phyloP scores from a whole-genome alignment of 2,329 filamentous ascomycete species.

The Metarhizium sp. region DNA sequence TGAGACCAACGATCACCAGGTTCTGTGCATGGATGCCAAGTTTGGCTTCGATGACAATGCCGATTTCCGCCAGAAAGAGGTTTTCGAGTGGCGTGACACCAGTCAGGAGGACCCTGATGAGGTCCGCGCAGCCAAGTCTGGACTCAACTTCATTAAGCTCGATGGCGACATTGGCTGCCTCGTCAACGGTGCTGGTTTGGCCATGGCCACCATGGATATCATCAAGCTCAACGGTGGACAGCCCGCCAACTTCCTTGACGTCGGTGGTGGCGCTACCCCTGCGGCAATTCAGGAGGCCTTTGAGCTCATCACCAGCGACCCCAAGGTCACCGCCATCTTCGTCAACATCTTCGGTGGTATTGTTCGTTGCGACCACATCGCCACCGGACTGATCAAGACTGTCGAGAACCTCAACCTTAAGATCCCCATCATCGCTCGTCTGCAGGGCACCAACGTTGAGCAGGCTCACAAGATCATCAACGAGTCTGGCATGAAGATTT shows the following conservation, averaged over 20 bases:
- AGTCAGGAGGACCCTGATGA: constrained; percentile 96
- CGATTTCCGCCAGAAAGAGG: constrained; percentile 93
- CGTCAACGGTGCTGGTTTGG: constrained; percentile 96
- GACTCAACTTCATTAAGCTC: constrained; percentile 99
- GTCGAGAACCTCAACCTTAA: constrained; percentile 91
- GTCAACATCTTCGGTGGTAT: constrained; percentile 99
- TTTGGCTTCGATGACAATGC: constrained; percentile 98
- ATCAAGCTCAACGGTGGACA: constrained; percentile 98
- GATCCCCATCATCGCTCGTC: constrained; percentile 90
- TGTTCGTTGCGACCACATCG: constrained; percentile 94
- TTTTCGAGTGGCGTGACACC: constrained; percentile 88
- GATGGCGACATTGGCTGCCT: constrained; percentile 98
- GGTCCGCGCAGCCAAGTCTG: constrained; percentile 89
- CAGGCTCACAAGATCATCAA: constrained; percentile 86
- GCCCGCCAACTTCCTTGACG: constrained; percentile 98
- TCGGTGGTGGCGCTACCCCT: constrained; percentile 93
- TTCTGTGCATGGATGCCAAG: constrained; percentile 99
- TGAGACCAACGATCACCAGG: constrained; percentile 96
- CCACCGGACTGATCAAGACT: constrained; percentile 89
- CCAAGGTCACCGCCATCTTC: constrained; percentile 97
- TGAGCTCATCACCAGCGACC: constrained; percentile 95
- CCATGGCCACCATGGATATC: constrained; percentile 99
- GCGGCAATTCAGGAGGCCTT: constrained; percentile 96
- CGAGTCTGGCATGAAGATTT: constrained; percentile 98
- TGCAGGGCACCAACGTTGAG: constrained; percentile 98